phyloP scores from a whole-genome alignment of 2,329 filamentous ascomycete genomes.

The Aspergillus ruber region DNA sequence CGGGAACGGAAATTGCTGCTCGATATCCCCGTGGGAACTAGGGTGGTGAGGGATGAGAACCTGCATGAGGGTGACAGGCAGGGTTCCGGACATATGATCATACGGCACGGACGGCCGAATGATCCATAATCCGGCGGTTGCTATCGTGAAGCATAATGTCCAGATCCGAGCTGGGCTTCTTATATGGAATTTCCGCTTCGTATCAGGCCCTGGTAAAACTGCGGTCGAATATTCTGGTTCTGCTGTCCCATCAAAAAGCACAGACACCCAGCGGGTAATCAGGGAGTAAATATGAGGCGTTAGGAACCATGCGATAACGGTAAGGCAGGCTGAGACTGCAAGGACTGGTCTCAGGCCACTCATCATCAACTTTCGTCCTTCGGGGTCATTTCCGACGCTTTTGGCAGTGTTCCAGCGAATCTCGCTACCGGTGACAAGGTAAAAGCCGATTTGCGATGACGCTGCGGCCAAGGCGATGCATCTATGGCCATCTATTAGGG shows the following conservation, averaged over 20 bases:
- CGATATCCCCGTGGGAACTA: conserved; percentile 2
- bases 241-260: conserved; percentile 9
- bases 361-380: conserved; percentile 23
- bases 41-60: conserved; percentile 9
- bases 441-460: conserved; percentile 25
- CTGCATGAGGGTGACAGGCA: conserved; percentile 21
- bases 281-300: conserved; percentile 13
- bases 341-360: conserved; percentile 24
- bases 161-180: conserved; percentile 7
- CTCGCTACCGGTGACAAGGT: conserved; percentile 25
- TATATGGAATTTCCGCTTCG: background rate
- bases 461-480: conserved; percentile 15
- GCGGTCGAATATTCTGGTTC: conserved; percentile 9
- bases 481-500: conserved; percentile 7
- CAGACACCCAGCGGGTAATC: conserved; percentile 17
- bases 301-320: conserved; percentile 15
- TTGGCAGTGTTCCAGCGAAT: conserved; percentile 26
- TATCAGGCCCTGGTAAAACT: conserved; percentile 7
- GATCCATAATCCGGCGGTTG: conserved; percentile 13
- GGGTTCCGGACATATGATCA: conserved; percentile 23
- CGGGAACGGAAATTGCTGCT: conserved; percentile 19
- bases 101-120: conserved; percentile 24
- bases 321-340: conserved; percentile 11
- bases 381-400: conserved; percentile 22
- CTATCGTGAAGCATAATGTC: conserved; percentile 10